Evolutionary conservation across 1,284 basidiomycete genomes (phyloP).

Genomic region (Neotropicomus parvogracilis): DNA sequence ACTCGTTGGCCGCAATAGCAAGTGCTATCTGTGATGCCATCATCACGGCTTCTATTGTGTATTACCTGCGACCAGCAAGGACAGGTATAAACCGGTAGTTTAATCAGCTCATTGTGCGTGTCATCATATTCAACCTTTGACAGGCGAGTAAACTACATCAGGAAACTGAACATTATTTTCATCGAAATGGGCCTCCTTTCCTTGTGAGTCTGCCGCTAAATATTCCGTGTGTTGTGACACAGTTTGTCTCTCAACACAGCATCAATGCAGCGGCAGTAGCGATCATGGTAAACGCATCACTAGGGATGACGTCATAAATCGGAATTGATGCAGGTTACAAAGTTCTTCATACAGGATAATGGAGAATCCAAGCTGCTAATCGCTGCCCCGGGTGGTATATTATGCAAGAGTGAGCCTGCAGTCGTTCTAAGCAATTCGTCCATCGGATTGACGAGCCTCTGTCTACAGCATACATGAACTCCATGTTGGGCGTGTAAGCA

Average conservation of each 20-base stretch:
- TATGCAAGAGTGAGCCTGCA: too few species aligned
- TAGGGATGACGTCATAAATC: too few species aligned
- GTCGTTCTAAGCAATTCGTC: too few species aligned
- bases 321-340: too few species aligned
- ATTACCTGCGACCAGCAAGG: slow-evolving; percentile 19
- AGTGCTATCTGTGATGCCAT: slow-evolving; percentile 20
- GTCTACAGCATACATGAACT: too few species aligned
- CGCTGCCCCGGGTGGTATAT: too few species aligned
- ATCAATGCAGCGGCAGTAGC: slow-evolving; percentile 13
- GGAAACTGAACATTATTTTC: slow-evolving; percentile 18
- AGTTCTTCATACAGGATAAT: too few species aligned
- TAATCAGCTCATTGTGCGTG: neutral
- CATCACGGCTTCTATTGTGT: slow-evolving; percentile 22
- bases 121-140: neutral
- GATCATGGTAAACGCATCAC: too few species aligned
- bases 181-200: slow-evolving; percentile 28
- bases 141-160: slow-evolving; percentile 13
- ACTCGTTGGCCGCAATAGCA: slow-evolving; percentile 5
- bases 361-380: too few species aligned
- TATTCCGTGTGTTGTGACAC: too few species aligned
- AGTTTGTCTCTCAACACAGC: slow-evolving; percentile 7
- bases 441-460: too few species aligned
- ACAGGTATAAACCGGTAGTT: slow-evolving; percentile 17
- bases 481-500: too few species aligned
- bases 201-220: slow-evolving; percentile 10